Evolutionary conservation across 1,284 basidiomycete species (phyloP).

Genomic region (Stygiomarasmius scandens): DNA sequence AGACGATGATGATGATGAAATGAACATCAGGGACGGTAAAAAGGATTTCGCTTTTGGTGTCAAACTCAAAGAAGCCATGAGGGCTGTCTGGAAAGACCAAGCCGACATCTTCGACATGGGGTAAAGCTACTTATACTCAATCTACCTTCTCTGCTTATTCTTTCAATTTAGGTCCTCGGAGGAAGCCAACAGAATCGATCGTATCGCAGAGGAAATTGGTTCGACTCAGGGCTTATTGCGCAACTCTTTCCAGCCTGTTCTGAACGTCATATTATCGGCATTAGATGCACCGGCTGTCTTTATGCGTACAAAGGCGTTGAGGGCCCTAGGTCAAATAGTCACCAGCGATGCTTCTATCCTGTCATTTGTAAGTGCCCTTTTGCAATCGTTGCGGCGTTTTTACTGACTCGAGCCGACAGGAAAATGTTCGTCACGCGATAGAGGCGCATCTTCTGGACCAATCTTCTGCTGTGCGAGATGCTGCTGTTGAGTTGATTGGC

Average conservation of each 20-base stretch:
- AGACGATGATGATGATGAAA: slow-evolving; percentile 33
- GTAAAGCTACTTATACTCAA: slow-evolving; percentile 41
- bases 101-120: slow-evolving; percentile 77
- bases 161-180: slow-evolving; percentile 57
- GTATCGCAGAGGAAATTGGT: slow-evolving; percentile 74
- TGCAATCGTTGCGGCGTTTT: background rate
- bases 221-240: slow-evolving; percentile 65
- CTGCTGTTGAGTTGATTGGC: slow-evolving; percentile 93
- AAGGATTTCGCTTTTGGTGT: slow-evolving; percentile 51
- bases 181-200: slow-evolving; percentile 66
- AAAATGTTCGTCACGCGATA: slow-evolving; percentile 79
- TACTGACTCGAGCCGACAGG: slow-evolving; percentile 39
- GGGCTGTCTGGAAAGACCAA: slow-evolving; percentile 69
- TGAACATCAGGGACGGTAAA: slow-evolving; percentile 1
- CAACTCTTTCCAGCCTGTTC: slow-evolving; percentile 78
- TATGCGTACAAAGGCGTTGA: slow-evolving; percentile 88
- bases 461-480: slow-evolving; percentile 93
- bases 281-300: slow-evolving; percentile 84
- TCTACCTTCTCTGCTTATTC: background rate
- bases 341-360: slow-evolving; percentile 86
- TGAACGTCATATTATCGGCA: slow-evolving; percentile 74
- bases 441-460: slow-evolving; percentile 88
- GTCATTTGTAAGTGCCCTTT: slow-evolving; percentile 54
- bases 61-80: slow-evolving; percentile 61
- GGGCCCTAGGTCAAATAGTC: slow-evolving; percentile 84